Percentiles rank a stretch among this genome's conserved stretches.
phyloP scores from a whole-genome alignment of 495 filamentous ascomycete species.

The Podospora tetraspora region DNA sequence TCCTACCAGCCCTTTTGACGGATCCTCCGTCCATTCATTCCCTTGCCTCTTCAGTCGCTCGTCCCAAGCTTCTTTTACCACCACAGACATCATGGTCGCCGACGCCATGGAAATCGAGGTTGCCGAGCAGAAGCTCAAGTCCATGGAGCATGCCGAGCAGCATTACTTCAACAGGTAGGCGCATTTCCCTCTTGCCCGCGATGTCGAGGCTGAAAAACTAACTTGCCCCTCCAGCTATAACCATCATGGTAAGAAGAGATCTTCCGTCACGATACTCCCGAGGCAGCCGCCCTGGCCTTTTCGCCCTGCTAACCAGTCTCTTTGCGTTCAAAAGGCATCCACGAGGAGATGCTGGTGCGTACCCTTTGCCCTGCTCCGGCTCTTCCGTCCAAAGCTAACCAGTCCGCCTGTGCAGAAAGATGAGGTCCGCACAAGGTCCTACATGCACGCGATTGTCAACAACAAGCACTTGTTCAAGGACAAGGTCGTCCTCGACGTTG shows the following conservation, averaged over 20 bases:
- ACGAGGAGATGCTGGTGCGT: slow-evolving; percentile 97
- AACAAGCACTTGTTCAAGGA: slow-evolving; percentile 88
- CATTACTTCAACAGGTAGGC: slow-evolving; percentile 95
- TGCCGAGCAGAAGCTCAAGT: slow-evolving; percentile 49
- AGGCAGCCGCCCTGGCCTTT: background rate
- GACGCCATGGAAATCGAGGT: slow-evolving; percentile 44
- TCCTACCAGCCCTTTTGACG: background rate
- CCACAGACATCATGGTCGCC: slow-evolving; percentile 30
- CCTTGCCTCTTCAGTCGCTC: background rate
- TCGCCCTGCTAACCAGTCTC: slow-evolving; percentile 29
- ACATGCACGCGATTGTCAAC: slow-evolving; percentile 93
- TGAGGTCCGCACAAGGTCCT: slow-evolving; percentile 91
- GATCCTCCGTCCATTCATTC: background rate
- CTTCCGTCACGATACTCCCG: background rate
- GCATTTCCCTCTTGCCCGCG: background rate
- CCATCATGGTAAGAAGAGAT: slow-evolving; percentile 70
- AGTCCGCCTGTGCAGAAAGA: slow-evolving; percentile 64
- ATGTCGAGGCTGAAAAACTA: slow-evolving; percentile 14
- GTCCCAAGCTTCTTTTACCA: background rate
- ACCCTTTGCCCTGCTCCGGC: slow-evolving; percentile 12
- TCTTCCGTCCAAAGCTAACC: slow-evolving; percentile 14
- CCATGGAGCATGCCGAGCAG: slow-evolving; percentile 81
- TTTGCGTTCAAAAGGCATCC: slow-evolving; percentile 60
- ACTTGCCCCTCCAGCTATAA: slow-evolving; percentile 64
- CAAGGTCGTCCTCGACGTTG: slow-evolving; percentile 88